Evolutionary conservation across 2,329 filamentous ascomycete genomes (phyloP).

Genomic region (Colletotrichum horii): DNA sequence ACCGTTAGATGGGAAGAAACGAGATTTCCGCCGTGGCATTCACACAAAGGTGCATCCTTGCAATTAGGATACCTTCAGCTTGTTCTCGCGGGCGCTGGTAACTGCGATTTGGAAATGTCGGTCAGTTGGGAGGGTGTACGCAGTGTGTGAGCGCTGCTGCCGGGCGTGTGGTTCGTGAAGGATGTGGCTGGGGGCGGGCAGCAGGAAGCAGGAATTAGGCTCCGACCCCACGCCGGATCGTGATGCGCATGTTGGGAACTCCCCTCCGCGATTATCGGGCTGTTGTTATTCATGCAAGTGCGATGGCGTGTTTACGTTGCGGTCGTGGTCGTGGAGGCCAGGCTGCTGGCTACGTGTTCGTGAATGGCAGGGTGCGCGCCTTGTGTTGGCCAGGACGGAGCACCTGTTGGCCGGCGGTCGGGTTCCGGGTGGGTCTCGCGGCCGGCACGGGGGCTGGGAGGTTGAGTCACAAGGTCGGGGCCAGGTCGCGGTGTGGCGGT

Average conservation of each 20-base stretch:
- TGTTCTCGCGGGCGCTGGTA: not conserved
- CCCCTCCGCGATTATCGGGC: not conserved
- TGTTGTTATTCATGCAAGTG: not conserved
- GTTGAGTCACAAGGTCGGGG: conserved; percentile 15
- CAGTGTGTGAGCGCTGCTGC: not conserved
- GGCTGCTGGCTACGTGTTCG: not conserved
- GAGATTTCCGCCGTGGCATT: not conserved
- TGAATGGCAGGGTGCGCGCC: not conserved
- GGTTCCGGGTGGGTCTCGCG: conserved; percentile 11
- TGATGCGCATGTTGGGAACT: not conserved
- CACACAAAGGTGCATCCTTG: not conserved
- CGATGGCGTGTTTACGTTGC: not conserved
- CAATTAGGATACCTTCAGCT: not conserved
- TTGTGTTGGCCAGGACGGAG: not conserved
- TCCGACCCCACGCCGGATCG: conserved; percentile 3
- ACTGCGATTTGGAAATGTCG: not conserved
- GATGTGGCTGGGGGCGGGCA: conserved; percentile 11
- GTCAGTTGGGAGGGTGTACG: not conserved
- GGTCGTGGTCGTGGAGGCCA: not conserved
- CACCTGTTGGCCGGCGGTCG: conserved; percentile 1
- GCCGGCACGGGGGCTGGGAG: conserved; percentile 12
- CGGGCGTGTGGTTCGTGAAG: not conserved
- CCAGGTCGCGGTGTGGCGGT: not conserved
- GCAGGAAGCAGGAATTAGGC: conserved; percentile 22
- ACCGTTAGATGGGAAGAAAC: not conserved